Evolutionary conservation across 2,329 filamentous ascomycete species (phyloP).

Genomic region (Emmonsia crescens): DNA sequence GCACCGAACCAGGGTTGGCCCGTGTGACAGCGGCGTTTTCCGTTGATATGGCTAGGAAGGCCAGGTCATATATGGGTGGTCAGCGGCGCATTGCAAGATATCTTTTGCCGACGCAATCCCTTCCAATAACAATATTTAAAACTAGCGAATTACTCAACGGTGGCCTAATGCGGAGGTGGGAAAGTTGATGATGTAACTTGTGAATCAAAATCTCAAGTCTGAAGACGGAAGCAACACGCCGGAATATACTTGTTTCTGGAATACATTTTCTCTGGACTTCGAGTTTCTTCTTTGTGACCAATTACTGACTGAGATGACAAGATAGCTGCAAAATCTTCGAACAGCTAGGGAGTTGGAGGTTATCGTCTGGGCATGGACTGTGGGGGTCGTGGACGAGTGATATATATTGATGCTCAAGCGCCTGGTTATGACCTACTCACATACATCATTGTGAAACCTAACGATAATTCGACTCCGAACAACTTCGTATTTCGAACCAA

Average conservation of each 20-base stretch:
- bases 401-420: background rate
- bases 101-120: background rate
- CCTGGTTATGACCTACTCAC: background rate
- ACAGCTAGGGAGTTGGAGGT: background rate
- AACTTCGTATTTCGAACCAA: background rate
- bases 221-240: background rate
- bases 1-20: background rate
- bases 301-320: background rate
- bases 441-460: background rate
- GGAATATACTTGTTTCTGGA: background rate
- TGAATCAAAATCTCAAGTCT: background rate
- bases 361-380: background rate
- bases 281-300: background rate
- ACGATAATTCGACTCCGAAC: background rate
- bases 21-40: background rate
- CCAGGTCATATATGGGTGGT: background rate
- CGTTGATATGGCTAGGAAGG: background rate
- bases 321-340: background rate
- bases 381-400: background rate
- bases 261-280: background rate
- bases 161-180: background rate
- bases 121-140: background rate
- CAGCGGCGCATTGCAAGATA: background rate
- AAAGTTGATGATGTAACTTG: background rate
- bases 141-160: background rate